Evolutionary conservation across 2,329 filamentous ascomycete species (phyloP).

Genomic region (Fusarium dimerum): DNA sequence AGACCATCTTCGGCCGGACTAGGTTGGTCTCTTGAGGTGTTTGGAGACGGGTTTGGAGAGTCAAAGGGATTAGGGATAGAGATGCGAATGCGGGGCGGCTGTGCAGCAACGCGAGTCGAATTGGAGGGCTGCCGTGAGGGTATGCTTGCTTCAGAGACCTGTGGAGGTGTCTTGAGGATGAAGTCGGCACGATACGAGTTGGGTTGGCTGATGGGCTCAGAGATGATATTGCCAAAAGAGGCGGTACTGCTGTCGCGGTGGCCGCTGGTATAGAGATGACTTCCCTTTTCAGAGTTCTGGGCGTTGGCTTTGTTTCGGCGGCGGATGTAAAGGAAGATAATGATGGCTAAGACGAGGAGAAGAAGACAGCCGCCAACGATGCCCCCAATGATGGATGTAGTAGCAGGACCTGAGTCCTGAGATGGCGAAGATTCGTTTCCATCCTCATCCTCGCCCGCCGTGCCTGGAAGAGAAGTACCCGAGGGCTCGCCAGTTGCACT

Average conservation of each 20-base stretch:
- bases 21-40: slow-evolving; percentile 22
- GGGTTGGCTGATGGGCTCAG: slow-evolving; percentile 53
- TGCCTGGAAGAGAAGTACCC: slow-evolving; percentile 14
- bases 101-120: slow-evolving; percentile 15
- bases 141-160: slow-evolving; percentile 12
- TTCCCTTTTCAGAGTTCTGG: slow-evolving; percentile 21
- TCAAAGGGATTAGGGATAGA: slow-evolving; percentile 40
- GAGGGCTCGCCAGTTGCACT: slow-evolving; percentile 25
- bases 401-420: slow-evolving; percentile 30
- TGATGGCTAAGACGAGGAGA: slow-evolving; percentile 40
- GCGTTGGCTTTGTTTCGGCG: slow-evolving; percentile 28
- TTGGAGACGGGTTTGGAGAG: slow-evolving; percentile 33
- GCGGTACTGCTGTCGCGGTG: slow-evolving; percentile 24
- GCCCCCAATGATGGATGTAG: slow-evolving; percentile 48
- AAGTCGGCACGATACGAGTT: slow-evolving; percentile 54
- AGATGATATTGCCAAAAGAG: slow-evolving; percentile 50
- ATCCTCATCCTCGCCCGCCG: slow-evolving; percentile 9
- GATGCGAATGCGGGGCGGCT: slow-evolving; percentile 25
- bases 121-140: slow-evolving; percentile 12
- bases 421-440: slow-evolving; percentile 11
- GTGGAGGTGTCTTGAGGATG: slow-evolving; percentile 41
- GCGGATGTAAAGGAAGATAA: slow-evolving; percentile 43
- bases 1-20: slow-evolving; percentile 27
- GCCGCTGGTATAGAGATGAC: slow-evolving; percentile 12
- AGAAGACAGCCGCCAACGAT: slow-evolving; percentile 48